phyloP scores from a whole-genome alignment of 345 rosid species.

The Cardamine resedifolia region DNA sequence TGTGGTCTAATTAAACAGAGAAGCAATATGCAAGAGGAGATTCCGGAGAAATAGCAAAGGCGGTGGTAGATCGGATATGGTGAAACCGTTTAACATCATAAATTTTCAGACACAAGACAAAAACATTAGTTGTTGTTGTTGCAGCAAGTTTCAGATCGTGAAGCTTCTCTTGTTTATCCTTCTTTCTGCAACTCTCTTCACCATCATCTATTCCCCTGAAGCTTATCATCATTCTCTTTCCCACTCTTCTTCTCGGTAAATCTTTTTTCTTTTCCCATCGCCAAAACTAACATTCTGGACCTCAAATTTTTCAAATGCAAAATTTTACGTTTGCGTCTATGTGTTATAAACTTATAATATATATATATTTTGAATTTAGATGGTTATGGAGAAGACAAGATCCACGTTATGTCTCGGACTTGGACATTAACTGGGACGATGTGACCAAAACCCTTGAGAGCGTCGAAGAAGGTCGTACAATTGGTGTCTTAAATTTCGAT shows the following conservation, averaged over 20 bases:
- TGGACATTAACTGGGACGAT: slow-evolving; percentile 71
- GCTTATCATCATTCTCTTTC: slow-evolving; percentile 46
- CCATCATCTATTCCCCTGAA: slow-evolving; percentile 56
- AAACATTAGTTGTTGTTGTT: slow-evolving; percentile 44
- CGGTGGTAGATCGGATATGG: slow-evolving; percentile 27
- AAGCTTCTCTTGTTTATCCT: slow-evolving; percentile 60
- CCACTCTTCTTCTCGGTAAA: slow-evolving; percentile 42
- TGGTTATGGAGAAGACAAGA: slow-evolving; percentile 74
- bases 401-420: slow-evolving; percentile 57
- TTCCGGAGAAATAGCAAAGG: slow-evolving; percentile 47
- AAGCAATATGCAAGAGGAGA: slow-evolving; percentile 63
- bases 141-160: slow-evolving; percentile 60
- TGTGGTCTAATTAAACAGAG: slow-evolving; percentile 46
- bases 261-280: background rate
- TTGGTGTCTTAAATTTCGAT: slow-evolving; percentile 81
- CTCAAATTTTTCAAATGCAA: background rate
- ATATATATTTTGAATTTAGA: slow-evolving; percentile 10
- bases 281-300: slow-evolving; percentile 5
- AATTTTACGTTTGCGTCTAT: background rate
- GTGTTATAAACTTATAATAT: background rate
- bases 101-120: slow-evolving; percentile 52
- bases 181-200: slow-evolving; percentile 56
- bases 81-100: slow-evolving; percentile 44
- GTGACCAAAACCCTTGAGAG: slow-evolving; percentile 49
- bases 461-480: slow-evolving; percentile 53